Conservation (phyloP, 208 protist species). For the Entamoeba nuttalli region DNA sequence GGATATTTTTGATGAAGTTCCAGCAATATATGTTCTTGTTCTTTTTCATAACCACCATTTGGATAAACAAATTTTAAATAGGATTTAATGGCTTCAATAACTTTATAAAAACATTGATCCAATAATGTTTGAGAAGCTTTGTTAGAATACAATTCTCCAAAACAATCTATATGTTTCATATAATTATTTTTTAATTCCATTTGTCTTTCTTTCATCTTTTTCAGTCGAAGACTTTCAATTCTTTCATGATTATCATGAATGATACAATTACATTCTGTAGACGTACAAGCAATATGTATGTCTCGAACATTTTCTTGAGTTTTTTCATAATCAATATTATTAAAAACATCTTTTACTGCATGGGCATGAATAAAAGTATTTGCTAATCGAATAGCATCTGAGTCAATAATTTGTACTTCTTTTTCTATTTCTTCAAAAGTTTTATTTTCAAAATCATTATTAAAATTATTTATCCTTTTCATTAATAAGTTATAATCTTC, state of each 20-base stretch:
- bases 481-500: background rate
- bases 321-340: background rate
- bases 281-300: background rate
- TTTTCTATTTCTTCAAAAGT: background rate
- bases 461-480: background rate
- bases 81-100: background rate
- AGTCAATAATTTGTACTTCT: background rate
- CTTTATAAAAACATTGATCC: background rate
- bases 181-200: background rate
- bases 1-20: background rate
- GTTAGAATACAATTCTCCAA: background rate
- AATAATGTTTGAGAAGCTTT: background rate
- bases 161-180: background rate
- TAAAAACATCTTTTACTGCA: background rate
- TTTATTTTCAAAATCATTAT: background rate
- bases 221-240: background rate
- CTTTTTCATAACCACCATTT: background rate
- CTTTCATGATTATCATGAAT: background rate
- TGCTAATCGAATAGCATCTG: background rate
- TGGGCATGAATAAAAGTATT: background rate
- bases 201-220: background rate
- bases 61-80: background rate
- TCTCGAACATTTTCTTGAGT: background rate
- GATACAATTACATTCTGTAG: background rate
- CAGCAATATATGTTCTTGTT: background rate